These are phyloP conservation scores for Linnemannia zychae DNA, from an alignment of 192 early-diverging fungal genomes.

Conservation along the genomic window DNA sequence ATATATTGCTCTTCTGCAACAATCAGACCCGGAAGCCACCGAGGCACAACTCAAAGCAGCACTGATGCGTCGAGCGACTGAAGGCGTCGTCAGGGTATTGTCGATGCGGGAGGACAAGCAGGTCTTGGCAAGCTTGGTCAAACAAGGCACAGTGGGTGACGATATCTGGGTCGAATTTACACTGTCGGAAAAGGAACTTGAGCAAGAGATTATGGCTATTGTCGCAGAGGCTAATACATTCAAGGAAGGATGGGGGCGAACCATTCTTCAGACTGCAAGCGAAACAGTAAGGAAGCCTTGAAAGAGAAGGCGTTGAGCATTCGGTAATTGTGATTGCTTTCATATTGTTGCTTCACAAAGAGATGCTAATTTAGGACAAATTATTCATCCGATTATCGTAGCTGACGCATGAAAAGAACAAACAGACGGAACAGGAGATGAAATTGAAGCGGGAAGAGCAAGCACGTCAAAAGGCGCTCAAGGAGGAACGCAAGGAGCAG, in stretches of 20 bases:
- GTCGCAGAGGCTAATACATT: constrained; percentile 87
- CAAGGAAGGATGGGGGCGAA: constrained; percentile 84
- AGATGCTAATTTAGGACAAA: not conserved
- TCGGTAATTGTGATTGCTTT: not conserved
- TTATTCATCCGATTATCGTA: not conserved
- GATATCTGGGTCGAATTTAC: constrained; percentile 83
- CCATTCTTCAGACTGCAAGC: constrained; percentile 85
- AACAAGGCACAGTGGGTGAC: constrained; percentile 85
- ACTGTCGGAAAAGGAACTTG: constrained; percentile 83
- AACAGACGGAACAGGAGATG: constrained; percentile 64
- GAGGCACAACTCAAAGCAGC: constrained; percentile 77
- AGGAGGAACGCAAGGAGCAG: constrained; percentile 63
- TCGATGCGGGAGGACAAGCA: constrained; percentile 87
- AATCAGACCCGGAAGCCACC: constrained; percentile 69
- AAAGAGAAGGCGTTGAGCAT: not conserved
- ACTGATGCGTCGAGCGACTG: constrained; percentile 85
- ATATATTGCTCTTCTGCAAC: constrained; percentile 73
- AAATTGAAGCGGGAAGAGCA: constrained; percentile 62
- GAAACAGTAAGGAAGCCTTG: constrained; percentile 71
- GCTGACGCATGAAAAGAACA: constrained; percentile 63
- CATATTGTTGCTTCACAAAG: not conserved
- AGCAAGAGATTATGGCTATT: constrained; percentile 84
- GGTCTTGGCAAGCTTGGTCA: constrained; percentile 79
- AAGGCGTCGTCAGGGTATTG: constrained; percentile 78
- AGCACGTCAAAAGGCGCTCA: constrained; percentile 59